Base-by-base conservation (phyloP, 352 stramenopile genomes). In the Phytophthora syringae region DNA sequence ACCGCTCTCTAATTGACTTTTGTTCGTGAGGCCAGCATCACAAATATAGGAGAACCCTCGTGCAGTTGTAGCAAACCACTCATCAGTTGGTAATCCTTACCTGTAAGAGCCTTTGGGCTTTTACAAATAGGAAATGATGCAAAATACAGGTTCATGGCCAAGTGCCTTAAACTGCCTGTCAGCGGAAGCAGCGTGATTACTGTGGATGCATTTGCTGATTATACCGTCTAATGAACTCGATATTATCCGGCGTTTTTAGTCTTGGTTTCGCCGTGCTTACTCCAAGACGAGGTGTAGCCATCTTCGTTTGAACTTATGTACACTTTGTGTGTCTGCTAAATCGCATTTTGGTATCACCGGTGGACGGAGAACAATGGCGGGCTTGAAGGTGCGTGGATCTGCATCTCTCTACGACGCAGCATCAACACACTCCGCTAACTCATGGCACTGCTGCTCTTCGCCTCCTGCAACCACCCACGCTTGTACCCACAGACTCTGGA, bases 61-160 rank as follows among this genome's bases (percentile, higher is more conserved):
- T n/a, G n/a, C n/a, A n/a, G n/a, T n/a, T 30, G 5, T 0, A 30
- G 9, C 64, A 80, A 84, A 65, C 1, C 64, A 88, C 78, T 89
- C 78, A 89, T 89, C 80, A 87, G 76, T 89, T 89, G 77, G 80
- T 89, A 90, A 90, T 88, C 82, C 79, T 88, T 90, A 90, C 77
- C 77, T 88, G 82, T 90, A 90, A 68, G 59, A 81, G 71, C 70
- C 72, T 60, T 65, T 70, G 32, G 65, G 49, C 70, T 80, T 68
- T 84, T 90, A 90, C 82, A 90, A 88, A 88, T 84, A 89, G 79
- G 82, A 86, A 78, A 88, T 90, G 79, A 88, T 88, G 81, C 74
- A 88, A 89, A 76, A 74, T 69, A 88, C 76, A 76, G 79, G 79
- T 88, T 43, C 74, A 88, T 90, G 70, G 84, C 79, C 69, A 87